A percentile compares a stretch with the other conserved stretches of the same genome.
These are phyloP conservation scores for Candida germanica DNA, from an alignment of 805 yeast genomes.

Conservation along the genomic window DNA sequence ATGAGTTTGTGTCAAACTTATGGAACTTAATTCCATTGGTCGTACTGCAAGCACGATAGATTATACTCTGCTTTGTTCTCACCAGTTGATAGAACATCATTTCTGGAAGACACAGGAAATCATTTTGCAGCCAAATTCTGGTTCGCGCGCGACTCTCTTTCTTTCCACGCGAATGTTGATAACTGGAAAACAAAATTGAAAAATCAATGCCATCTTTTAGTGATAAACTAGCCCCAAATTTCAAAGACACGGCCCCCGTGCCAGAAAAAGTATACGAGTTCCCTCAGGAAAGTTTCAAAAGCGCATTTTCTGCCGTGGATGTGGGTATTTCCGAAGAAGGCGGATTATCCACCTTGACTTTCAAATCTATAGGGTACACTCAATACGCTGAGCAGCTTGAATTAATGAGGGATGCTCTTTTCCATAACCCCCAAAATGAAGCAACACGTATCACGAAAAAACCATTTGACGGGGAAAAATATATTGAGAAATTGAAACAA, in stretches of 20 bases:
- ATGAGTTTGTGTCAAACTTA: no score
- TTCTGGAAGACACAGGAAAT: no score
- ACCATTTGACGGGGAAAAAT: slow-evolving; percentile 14
- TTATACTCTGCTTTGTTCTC: no score
- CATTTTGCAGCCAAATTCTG: no score
- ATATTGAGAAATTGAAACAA: slow-evolving; percentile 17
- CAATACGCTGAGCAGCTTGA: slow-evolving; percentile 35
- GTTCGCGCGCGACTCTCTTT: no score
- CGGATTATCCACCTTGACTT: slow-evolving; percentile 40
- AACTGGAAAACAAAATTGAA: background rate
- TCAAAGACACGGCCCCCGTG: slow-evolving; percentile 8
- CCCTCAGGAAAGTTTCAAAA: slow-evolving; percentile 20
- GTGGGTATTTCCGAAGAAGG: slow-evolving; percentile 41
- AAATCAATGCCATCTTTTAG: slow-evolving; percentile 9
- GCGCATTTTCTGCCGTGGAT: slow-evolving; percentile 29
- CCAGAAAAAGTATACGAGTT: slow-evolving; percentile 15
- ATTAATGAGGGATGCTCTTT: slow-evolving; percentile 26
- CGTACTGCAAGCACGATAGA: no score
- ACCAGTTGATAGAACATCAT: no score
- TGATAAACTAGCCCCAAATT: slow-evolving; percentile 9
- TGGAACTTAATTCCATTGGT: no score
- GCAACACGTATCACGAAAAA: slow-evolving; percentile 17
- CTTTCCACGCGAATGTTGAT: background rate
- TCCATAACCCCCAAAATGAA: slow-evolving; percentile 12
- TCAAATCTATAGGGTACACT: slow-evolving; percentile 37